phyloP scores from a whole-genome alignment of 108 stramenopile species.

The Stephanodiscus minutulus region DNA sequence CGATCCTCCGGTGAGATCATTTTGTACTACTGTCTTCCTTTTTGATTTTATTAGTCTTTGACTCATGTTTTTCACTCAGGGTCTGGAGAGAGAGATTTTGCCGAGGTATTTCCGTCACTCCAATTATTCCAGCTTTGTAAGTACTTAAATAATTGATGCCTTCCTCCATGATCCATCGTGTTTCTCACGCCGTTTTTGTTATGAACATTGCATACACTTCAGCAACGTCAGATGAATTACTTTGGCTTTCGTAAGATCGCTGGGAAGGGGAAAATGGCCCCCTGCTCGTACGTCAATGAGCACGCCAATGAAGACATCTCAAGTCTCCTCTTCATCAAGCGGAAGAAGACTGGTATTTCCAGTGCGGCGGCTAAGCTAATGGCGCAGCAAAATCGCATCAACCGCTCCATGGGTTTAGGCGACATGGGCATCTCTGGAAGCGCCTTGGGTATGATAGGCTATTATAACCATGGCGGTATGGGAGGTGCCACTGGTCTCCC shows the following conservation, averaged over 20 bases:
- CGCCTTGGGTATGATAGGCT: not conserved
- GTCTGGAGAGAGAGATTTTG: conserved; percentile 77
- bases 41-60: not conserved
- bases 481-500: conserved; percentile 1
- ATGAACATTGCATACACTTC: not conserved
- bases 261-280: conserved; percentile 92
- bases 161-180: not conserved
- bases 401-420: not conserved
- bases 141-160: conserved; percentile 1
- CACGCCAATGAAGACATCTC: conserved; percentile 82
- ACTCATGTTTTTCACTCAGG: conserved; percentile 31
- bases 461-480: conserved; percentile 12
- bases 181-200: not conserved
- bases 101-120: conserved; percentile 91
- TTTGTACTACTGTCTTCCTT: conserved; percentile 19
- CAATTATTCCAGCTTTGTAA: conserved; percentile 82
- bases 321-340: conserved; percentile 82
- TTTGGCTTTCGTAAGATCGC: conserved; percentile 93
- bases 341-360: conserved; percentile 45
- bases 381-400: conserved; percentile 34
- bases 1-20: conserved; percentile 44
- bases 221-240: conserved; percentile 89
- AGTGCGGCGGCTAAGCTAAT: conserved; percentile 35
- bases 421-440: conserved; percentile 22
- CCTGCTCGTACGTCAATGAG: conserved; percentile 92